A percentile compares a stretch with the other conserved stretches of the same genome.
Evolutionary conservation across 805 yeast species (phyloP).

Genomic region (Clavispora fructus): DNA sequence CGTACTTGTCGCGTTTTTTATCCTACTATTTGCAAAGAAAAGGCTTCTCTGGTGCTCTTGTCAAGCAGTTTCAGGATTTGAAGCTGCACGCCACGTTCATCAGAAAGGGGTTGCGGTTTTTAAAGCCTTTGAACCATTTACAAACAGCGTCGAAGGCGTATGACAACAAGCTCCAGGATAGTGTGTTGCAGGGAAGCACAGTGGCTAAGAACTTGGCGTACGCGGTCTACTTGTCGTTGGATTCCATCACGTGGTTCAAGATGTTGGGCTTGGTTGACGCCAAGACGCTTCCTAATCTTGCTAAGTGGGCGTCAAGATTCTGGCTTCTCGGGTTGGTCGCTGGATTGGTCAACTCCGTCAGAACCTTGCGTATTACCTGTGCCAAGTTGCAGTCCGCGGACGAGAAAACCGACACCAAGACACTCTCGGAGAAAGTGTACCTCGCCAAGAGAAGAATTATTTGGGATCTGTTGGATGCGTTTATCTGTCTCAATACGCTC

Average conservation of each 20-base stretch:
- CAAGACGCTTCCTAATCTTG: constrained; percentile 43
- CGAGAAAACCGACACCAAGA: constrained; percentile 28
- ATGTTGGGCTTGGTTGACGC: constrained; percentile 51
- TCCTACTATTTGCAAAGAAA: constrained; percentile 54
- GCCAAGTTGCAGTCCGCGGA: constrained; percentile 24
- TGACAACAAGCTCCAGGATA: constrained; percentile 67
- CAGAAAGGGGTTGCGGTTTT: constrained; percentile 79
- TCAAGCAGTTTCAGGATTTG: constrained; percentile 48
- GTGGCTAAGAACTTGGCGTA: constrained; percentile 56
- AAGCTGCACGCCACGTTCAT: constrained; percentile 61
- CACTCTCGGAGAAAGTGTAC: constrained; percentile 40
- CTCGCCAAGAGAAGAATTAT: constrained; percentile 56
- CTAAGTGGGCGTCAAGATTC: constrained; percentile 58
- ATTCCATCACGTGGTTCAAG: constrained; percentile 57
- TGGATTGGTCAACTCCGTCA: constrained; percentile 54
- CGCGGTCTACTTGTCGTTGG: constrained; percentile 59
- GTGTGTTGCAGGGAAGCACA: constrained; percentile 47
- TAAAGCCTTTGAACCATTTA: constrained; percentile 73
- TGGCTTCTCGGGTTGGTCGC: constrained; percentile 73
- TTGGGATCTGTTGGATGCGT: constrained; percentile 72
- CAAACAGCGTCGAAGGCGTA: constrained; percentile 62
- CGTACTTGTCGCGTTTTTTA: constrained; percentile 73
- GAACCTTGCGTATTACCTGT: constrained; percentile 47
- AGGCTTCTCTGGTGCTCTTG: constrained; percentile 46
- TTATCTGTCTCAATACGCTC: constrained; percentile 70